A percentile compares a stretch with the other conserved stretches of the same genome.
Evolutionary conservation across 768 basidiomycete genomes (phyloP).

Genomic region (Lyophyllum shimeji): DNA sequence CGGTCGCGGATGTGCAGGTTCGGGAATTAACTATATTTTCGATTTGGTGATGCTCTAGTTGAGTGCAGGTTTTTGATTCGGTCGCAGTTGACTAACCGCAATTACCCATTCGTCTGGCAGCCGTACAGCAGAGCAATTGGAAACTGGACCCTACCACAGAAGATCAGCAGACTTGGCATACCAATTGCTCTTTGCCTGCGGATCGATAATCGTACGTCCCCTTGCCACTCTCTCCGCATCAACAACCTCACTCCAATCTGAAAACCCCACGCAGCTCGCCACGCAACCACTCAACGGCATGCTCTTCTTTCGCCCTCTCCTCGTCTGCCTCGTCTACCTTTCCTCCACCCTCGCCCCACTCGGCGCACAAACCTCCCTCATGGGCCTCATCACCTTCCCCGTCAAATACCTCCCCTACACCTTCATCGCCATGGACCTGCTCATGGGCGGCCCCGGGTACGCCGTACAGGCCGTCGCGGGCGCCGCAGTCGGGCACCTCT

Average conservation of each 20-base stretch:
- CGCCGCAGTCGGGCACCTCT: constrained; percentile 73
- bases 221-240: not conserved
- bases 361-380: constrained; percentile 67
- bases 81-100: not conserved
- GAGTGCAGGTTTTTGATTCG: constrained; percentile 13
- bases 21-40: constrained; percentile 59
- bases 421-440: constrained; percentile 69
- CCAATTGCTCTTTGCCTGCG: constrained; percentile 59
- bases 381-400: constrained; percentile 78
- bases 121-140: constrained; percentile 64
- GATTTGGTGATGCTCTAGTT: constrained; percentile 75
- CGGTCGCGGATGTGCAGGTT: constrained; percentile 26
- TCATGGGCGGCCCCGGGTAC: constrained; percentile 57
- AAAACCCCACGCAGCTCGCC: constrained; percentile 37
- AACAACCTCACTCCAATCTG: not conserved
- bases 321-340: constrained; percentile 69
- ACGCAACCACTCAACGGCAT: constrained; percentile 60
- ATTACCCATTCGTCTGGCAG: constrained; percentile 33
- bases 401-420: constrained; percentile 72
- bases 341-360: constrained; percentile 64
- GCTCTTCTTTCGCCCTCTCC: constrained; percentile 63
- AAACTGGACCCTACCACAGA: constrained; percentile 53
- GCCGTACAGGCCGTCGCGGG: constrained; percentile 65
- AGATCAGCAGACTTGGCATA: constrained; percentile 77
- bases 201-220: constrained; percentile 58